These are phyloP conservation scores for Sphaerobolus stellatus DNA, from an alignment of 1,284 basidiomycete species.

Conservation along the genomic window DNA sequence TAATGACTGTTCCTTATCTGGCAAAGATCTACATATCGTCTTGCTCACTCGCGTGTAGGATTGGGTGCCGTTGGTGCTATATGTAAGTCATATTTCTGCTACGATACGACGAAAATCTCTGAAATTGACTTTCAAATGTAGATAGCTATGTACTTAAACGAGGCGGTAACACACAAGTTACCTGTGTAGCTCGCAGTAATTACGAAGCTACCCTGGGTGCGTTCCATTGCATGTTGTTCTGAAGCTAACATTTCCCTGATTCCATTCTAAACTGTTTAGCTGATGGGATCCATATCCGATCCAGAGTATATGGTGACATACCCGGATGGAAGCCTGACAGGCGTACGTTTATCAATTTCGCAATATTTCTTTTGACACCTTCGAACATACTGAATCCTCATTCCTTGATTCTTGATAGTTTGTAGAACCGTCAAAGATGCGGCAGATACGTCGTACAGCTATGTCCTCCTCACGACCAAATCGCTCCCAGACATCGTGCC, in stretches of 20 bases:
- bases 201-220: slow-evolving; percentile 56
- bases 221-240: slow-evolving; percentile 13
- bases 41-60: too few species aligned
- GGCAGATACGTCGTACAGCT: slow-evolving; percentile 58
- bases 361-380: slow-evolving; percentile 9
- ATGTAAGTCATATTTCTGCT: slow-evolving; percentile 21
- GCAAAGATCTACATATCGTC: too few species aligned
- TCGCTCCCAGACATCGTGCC: slow-evolving; percentile 66
- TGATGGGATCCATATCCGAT: slow-evolving; percentile 56
- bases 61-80: slow-evolving; percentile 49
- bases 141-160: slow-evolving; percentile 64
- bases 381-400: too few species aligned
- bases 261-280: background rate
- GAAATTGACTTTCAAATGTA: slow-evolving; percentile 22
- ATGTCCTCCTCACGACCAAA: slow-evolving; percentile 72
- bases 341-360: slow-evolving; percentile 38
- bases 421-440: slow-evolving; percentile 59
- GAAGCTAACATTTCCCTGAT: background rate
- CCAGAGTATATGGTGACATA: slow-evolving; percentile 59
- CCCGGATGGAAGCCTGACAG: slow-evolving; percentile 62
- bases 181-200: slow-evolving; percentile 73
- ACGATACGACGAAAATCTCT: background rate
- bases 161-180: slow-evolving; percentile 64
- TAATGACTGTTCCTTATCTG: slow-evolving; percentile 2
- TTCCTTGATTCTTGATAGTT: slow-evolving; percentile 39